Evolutionary conservation across 257 asterid genomes (phyloP).

Genomic region (Leptodermis oblonga): DNA sequence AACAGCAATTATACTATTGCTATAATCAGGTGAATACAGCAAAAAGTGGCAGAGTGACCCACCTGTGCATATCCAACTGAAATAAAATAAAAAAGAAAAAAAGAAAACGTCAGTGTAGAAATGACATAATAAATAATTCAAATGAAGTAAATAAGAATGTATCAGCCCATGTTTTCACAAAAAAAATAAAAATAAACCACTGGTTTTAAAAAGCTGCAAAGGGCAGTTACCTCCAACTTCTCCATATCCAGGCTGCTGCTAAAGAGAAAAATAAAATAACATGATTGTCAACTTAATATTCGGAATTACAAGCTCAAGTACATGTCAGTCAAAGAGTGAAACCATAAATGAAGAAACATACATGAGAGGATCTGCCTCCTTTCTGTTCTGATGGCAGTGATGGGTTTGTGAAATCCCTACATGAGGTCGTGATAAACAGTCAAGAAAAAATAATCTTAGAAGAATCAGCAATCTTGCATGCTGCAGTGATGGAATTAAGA

Average conservation of each 20-base stretch:
- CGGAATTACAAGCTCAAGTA: slow-evolving; percentile 5
- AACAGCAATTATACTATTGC: neutral
- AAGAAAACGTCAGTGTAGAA: slow-evolving; percentile 25
- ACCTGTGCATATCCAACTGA: slow-evolving; percentile 97
- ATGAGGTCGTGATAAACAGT: slow-evolving; percentile 28
- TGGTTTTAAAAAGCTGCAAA: slow-evolving; percentile 28
- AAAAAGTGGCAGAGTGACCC: slow-evolving; percentile 21
- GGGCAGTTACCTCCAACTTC: slow-evolving; percentile 59
- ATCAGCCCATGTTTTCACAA: slow-evolving; percentile 16
- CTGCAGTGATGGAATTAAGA: slow-evolving; percentile 16
- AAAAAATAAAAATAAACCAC: slow-evolving; percentile 31
- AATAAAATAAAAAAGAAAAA: slow-evolving; percentile 15
- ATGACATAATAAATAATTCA: slow-evolving; percentile 8
- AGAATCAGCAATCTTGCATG: slow-evolving; percentile 12
- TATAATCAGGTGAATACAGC: neutral
- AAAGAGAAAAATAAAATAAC: too few relatives aligned
- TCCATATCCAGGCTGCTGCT: slow-evolving; percentile 68
- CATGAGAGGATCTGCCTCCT: slow-evolving; percentile 96
- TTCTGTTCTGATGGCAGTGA: slow-evolving; percentile 91
- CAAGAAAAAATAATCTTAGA: neutral
- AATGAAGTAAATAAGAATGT: neutral
- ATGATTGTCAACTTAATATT: slow-evolving; percentile 6
- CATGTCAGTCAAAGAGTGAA: slow-evolving; percentile 24
- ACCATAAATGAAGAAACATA: slow-evolving; percentile 39
- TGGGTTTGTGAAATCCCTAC: slow-evolving; percentile 96